Conservation (phyloP, 108 stramenopile genomes). For the Pinguiococcus pyrenoidosus region DNA sequence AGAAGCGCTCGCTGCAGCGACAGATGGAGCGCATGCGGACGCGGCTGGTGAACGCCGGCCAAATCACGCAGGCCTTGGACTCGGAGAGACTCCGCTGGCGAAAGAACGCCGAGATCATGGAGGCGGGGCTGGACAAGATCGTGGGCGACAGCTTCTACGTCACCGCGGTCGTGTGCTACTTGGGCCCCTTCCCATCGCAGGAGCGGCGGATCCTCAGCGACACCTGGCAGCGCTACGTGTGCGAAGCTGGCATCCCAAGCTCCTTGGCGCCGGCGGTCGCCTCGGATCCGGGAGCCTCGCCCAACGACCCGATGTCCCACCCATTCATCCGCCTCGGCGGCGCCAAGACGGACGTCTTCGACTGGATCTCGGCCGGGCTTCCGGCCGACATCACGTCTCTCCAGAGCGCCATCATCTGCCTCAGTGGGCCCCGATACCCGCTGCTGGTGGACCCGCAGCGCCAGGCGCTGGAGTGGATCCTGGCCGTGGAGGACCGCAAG, state of each 20-base stretch:
- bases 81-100: slow-evolving; percentile 22
- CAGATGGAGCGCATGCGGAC: slow-evolving; percentile 2
- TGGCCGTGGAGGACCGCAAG: slow-evolving; percentile 6
- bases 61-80: slow-evolving; percentile 12
- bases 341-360: background rate
- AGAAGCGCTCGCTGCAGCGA: slow-evolving; percentile 3
- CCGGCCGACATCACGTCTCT: slow-evolving; percentile 14
- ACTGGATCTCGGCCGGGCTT: slow-evolving; percentile 14
- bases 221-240: slow-evolving; percentile 11
- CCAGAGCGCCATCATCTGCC: slow-evolving; percentile 12
- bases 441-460: slow-evolving; percentile 34
- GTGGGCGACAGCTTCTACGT: slow-evolving; percentile 27
- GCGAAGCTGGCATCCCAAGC: slow-evolving; percentile 12
- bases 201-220: slow-evolving; percentile 4
- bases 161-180: slow-evolving; percentile 10
- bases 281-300: slow-evolving; percentile 8
- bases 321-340: background rate
- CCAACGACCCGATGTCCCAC: slow-evolving; percentile 11
- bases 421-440: slow-evolving; percentile 26
- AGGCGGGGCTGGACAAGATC: background rate
- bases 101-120: background rate
- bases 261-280: slow-evolving; percentile 18
- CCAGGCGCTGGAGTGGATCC: slow-evolving; percentile 30
- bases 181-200: slow-evolving; percentile 15
- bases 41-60: slow-evolving; percentile 14